phyloP scores from a whole-genome alignment of 306 rosid species.

The Citrullus colocynthis region DNA sequence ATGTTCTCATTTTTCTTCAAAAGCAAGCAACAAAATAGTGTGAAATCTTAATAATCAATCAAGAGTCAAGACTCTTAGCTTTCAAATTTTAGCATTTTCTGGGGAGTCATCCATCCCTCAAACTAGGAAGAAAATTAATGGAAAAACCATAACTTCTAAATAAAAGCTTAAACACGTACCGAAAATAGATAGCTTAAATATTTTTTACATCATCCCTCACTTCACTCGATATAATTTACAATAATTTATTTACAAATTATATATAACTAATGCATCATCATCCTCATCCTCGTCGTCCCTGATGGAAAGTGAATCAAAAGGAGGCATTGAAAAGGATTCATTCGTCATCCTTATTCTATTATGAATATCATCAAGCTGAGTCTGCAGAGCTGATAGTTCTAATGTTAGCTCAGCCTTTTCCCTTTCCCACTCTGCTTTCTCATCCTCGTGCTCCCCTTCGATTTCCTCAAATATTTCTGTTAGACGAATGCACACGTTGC shows the following conservation, averaged over 20 bases:
- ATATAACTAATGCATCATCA: neutral
- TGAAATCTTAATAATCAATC: too few species aligned
- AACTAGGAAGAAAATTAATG: too few species aligned
- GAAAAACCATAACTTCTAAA: too few species aligned
- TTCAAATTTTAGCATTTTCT: too few species aligned
- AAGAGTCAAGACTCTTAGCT: too few species aligned
- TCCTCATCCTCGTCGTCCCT: neutral
- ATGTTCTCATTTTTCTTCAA: too few species aligned
- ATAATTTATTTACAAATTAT: neutral
- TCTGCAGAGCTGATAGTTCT: neutral
- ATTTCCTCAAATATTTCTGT: neutral
- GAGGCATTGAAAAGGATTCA: slow-evolving; percentile 13
- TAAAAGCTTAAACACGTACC: too few species aligned
- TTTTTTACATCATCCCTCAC: neutral
- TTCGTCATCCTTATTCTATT: slow-evolving; percentile 2
- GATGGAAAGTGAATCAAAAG: neutral
- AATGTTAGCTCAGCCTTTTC: slow-evolving; percentile 4
- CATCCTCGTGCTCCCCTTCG: neutral
- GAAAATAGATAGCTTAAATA: neutral
- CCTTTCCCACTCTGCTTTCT: slow-evolving; percentile 6
- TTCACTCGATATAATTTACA: neutral
- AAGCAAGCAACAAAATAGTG: too few species aligned
- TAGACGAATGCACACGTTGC: neutral
- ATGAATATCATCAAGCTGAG: slow-evolving; percentile 5
- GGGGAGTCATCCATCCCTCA: too few species aligned